Evolutionary conservation across 2,329 filamentous ascomycete genomes (phyloP).

Genomic region (Xylaria multiplex): DNA sequence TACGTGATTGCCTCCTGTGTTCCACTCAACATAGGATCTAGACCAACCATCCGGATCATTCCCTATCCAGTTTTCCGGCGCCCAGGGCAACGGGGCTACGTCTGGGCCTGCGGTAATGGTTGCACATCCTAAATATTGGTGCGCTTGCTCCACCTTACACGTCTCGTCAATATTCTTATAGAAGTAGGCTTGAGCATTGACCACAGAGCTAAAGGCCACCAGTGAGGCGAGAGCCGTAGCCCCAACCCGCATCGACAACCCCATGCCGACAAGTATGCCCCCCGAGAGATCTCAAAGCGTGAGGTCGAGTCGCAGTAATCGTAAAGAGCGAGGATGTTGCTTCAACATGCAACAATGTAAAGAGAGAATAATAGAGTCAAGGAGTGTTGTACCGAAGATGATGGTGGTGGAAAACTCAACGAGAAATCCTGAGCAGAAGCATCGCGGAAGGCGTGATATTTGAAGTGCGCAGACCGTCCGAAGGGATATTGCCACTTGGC

Average conservation of each 20-base stretch:
- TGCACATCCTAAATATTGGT: conserved; percentile 40
- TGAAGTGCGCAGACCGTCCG: conserved; percentile 29
- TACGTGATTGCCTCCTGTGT: too few relatives aligned
- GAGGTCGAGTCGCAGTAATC: neutral
- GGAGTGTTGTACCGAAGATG: conserved; percentile 19
- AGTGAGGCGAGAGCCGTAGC: conserved; percentile 39
- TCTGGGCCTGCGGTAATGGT: too few relatives aligned
- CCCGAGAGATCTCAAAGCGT: conserved; percentile 3
- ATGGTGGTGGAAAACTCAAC: conserved; percentile 12
- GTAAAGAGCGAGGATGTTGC: neutral
- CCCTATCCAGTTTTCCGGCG: conserved; percentile 28
- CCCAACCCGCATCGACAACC: conserved; percentile 31
- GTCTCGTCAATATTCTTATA: conserved; percentile 23
- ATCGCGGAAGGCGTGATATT: conserved; percentile 36
- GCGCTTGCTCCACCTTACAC: conserved; percentile 25
- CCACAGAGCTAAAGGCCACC: conserved; percentile 36
- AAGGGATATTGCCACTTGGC: conserved; percentile 29
- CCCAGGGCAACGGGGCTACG: conserved; percentile 36
- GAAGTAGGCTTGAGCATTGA: conserved; percentile 36
- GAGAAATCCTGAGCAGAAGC: neutral
- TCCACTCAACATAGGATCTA: conserved; percentile 34
- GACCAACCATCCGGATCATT: too few relatives aligned
- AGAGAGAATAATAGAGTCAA: conserved; percentile 23
- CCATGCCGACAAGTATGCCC: conserved; percentile 39
- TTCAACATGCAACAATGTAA: conserved; percentile 3